Conservation (phyloP, 2,329 filamentous ascomycete species). For the Cladosporium sp. region DNA sequence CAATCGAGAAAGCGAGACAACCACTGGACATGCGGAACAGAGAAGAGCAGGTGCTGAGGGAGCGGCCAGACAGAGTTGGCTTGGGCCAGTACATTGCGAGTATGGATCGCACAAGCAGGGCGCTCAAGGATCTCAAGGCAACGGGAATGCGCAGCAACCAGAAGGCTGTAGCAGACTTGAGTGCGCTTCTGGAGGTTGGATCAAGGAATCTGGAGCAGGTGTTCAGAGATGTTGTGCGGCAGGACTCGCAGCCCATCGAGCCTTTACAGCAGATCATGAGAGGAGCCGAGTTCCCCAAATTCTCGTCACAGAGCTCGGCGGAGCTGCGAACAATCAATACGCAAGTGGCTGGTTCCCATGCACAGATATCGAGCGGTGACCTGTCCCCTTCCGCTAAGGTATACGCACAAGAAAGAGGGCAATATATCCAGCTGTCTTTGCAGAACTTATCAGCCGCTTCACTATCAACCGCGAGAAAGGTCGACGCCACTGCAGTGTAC, state of each 20-base stretch:
- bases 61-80: constrained; percentile 74
- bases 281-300: constrained; percentile 69
- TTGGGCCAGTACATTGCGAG: constrained; percentile 84
- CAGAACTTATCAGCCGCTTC: constrained; percentile 87
- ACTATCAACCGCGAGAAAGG: constrained; percentile 72
- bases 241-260: constrained; percentile 79
- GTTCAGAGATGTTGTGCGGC: constrained; percentile 75
- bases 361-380: constrained; percentile 31
- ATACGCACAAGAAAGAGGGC: constrained; percentile 81
- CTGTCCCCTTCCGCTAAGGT: constrained; percentile 67
- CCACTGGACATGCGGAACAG: constrained; percentile 90
- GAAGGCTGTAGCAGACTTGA: constrained; percentile 78
- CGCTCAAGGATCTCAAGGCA: constrained; percentile 78
- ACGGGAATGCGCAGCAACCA: constrained; percentile 94
- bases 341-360: constrained; percentile 34
- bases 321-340: constrained; percentile 76
- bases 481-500: constrained; percentile 76
- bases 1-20: constrained; percentile 84
- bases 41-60: constrained; percentile 85
- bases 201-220: constrained; percentile 80
- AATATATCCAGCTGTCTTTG: constrained; percentile 79
- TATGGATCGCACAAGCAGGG: constrained; percentile 82
- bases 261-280: constrained; percentile 93
- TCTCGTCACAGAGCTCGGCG: constrained; percentile 74
- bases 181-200: constrained; percentile 73